Conservation (phyloP, 495 filamentous ascomycete species). For the Penicillium riverlandense region DNA sequence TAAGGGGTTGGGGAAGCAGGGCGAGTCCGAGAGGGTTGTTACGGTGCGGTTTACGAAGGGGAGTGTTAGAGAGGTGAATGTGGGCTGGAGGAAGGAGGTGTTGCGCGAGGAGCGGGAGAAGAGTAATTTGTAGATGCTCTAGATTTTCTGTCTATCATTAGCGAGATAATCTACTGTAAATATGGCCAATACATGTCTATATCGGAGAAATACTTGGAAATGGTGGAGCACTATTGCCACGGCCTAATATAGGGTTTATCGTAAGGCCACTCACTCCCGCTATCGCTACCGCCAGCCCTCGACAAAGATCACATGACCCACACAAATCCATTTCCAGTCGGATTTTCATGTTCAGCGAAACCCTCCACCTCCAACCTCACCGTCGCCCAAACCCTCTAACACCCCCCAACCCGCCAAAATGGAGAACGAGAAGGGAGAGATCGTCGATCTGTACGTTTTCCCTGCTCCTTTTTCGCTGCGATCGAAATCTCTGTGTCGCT, state of each 20-base stretch:
- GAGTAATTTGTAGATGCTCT: conserved; percentile 22
- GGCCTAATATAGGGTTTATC: not conserved
- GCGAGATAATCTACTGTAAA: too few relatives aligned
- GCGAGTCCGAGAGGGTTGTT: conserved; percentile 68
- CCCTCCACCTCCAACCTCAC: conserved; percentile 30
- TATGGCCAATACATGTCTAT: too few relatives aligned
- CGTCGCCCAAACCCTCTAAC: conserved; percentile 34
- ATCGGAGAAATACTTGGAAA: too few relatives aligned
- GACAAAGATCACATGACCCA: conserved; percentile 48
- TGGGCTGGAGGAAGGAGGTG: conserved; percentile 47
- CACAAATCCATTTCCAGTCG: conserved; percentile 29
- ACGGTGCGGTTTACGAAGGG: conserved; percentile 57
- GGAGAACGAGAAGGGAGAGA: conserved; percentile 98
- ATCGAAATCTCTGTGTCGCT: too few relatives aligned
- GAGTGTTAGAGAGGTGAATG: conserved; percentile 46
- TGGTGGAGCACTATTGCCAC: not conserved
- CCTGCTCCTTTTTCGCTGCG: conserved; percentile 3
- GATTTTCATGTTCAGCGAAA: conserved; percentile 20
- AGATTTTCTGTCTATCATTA: not conserved
- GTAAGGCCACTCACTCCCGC: not conserved
- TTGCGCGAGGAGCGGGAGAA: conserved; percentile 19
- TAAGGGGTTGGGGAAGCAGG: conserved; percentile 50
- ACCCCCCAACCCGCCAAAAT: conserved; percentile 53
- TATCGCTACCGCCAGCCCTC: conserved; percentile 30
- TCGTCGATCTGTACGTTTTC: conserved; percentile 87